Base-by-base conservation (phyloP, 179 eudicot species). In the Silene noctiflora region DNA sequence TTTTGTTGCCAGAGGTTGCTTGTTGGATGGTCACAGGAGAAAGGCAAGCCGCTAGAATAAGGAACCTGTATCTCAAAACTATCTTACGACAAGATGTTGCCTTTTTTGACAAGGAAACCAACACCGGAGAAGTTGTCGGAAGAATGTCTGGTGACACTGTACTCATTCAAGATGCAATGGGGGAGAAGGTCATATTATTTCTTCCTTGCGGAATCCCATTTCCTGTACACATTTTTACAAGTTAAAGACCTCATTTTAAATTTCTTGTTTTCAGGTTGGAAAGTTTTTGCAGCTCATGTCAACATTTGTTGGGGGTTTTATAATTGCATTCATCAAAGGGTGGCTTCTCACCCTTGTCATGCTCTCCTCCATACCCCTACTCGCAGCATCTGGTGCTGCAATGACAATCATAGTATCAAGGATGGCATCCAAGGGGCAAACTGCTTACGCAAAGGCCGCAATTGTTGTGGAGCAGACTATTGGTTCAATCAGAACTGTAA, bases 11-110 rank as follows among this genome's bases (percentile, higher is more conserved):
- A 91, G 91, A 87, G 87, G 90, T 89, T 79, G 81, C 85, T 19
- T 89, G 96, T 73, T 91, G 93, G 96, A 84, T 76, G 85, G 84
- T 89, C 58, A 91, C 88, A 8, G 91, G 92, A 58, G 95, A 90
- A 71, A 87, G 92, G 74, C 95, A 88, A 74, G 86, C 88, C 13
- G 86, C 89, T 60, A 81, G 88, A 13, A 86, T 87, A 53, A 83
- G 95, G 73, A 76, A 81, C 58, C 78, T 90, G 73, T 89, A 87
- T 84, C 83, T 90, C 53, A 87, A 80, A 84, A 73, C 89, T 10
- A 82, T 90, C 69, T 77, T 90, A 39, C 84, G 87, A 67, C 92
- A 90, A 83, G 92, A 89, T 67, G 80, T 89, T 51, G 86, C 83
- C 33, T 90, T 80, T 31, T 90, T 89, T 66, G 96, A 90, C 83